phyloP scores from a whole-genome alignment of 208 protist genomes.

The Trypanosoma caninum region DNA sequence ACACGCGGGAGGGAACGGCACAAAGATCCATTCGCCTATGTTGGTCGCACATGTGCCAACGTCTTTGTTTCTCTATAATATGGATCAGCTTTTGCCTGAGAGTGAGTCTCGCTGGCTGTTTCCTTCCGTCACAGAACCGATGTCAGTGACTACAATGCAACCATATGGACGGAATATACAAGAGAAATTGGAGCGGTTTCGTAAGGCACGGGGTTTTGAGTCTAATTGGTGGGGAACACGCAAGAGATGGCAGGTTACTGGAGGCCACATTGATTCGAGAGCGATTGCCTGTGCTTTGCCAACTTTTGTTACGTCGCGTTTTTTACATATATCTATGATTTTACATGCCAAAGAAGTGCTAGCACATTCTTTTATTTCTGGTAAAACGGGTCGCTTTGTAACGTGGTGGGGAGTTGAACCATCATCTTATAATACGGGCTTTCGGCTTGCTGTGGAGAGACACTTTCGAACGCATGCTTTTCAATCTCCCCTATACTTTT shows the following conservation, averaged over 20 bases:
- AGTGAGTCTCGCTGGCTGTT: constrained; percentile 24
- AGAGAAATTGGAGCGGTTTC: constrained; percentile 20
- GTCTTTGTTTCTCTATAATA: constrained; percentile 18
- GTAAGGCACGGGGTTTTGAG: constrained; percentile 25
- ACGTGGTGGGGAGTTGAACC: neutral
- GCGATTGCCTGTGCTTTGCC: constrained; percentile 21
- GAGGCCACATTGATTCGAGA: constrained; percentile 13
- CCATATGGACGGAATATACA: constrained; percentile 18
- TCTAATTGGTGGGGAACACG: constrained; percentile 69
- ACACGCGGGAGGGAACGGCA: neutral
- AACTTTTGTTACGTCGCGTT: constrained; percentile 17
- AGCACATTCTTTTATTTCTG: constrained; percentile 36
- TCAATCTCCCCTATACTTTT: constrained; percentile 50
- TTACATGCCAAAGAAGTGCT: constrained; percentile 41
- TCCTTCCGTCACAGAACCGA: constrained; percentile 7
- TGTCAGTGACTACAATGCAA: constrained; percentile 10
- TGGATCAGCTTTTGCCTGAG: constrained; percentile 24
- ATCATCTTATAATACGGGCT: neutral
- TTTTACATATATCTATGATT: constrained; percentile 79
- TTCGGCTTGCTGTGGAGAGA: constrained; percentile 8
- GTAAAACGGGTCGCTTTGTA: constrained; percentile 24
- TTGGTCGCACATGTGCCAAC: constrained; percentile 3
- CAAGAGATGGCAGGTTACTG: constrained; percentile 30
- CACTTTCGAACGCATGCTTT: constrained; percentile 38
- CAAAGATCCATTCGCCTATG: neutral